Evolutionary conservation across 371 early-diverging fungal species (phyloP).

Genomic region (Mortierella sp.): DNA sequence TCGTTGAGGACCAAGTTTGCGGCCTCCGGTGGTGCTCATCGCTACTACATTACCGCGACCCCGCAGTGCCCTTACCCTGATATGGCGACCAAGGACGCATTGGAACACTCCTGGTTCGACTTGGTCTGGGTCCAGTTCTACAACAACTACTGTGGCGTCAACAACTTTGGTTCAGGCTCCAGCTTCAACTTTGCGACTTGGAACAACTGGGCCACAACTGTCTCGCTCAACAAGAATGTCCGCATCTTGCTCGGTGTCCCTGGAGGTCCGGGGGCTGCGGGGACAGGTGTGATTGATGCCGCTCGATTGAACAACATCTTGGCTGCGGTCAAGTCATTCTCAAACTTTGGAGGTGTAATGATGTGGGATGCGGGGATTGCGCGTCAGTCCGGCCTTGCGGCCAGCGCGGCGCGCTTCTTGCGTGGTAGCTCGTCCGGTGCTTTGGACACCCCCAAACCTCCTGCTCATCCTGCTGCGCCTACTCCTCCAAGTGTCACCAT

Average conservation of each 20-base stretch:
- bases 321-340: conserved; percentile 50
- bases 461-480: not conserved
- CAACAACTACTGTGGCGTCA: conserved; percentile 75
- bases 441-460: not conserved
- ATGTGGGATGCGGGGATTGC: conserved; percentile 74
- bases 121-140: conserved; percentile 83
- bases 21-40: not conserved
- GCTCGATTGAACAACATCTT: conserved; percentile 60
- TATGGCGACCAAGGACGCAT: conserved; percentile 63
- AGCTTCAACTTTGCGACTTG: conserved; percentile 74
- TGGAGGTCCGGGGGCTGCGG: conserved; percentile 68
- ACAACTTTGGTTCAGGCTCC: conserved; percentile 57
- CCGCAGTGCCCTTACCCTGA: conserved; percentile 73
- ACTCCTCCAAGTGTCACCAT: not conserved
- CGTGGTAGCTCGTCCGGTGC: not conserved
- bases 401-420: conserved; percentile 27
- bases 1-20: conserved; percentile 57
- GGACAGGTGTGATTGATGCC: conserved; percentile 66
- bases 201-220: conserved; percentile 70
- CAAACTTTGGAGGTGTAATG: conserved; percentile 77
- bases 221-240: conserved; percentile 70
- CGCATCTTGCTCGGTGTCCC: conserved; percentile 74
- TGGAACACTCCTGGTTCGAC: conserved; percentile 74
- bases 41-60: conserved; percentile 64
- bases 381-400: conserved; percentile 29